phyloP scores from a whole-genome alignment of 441 rosid genomes.

The Eutrema salsugineum region DNA sequence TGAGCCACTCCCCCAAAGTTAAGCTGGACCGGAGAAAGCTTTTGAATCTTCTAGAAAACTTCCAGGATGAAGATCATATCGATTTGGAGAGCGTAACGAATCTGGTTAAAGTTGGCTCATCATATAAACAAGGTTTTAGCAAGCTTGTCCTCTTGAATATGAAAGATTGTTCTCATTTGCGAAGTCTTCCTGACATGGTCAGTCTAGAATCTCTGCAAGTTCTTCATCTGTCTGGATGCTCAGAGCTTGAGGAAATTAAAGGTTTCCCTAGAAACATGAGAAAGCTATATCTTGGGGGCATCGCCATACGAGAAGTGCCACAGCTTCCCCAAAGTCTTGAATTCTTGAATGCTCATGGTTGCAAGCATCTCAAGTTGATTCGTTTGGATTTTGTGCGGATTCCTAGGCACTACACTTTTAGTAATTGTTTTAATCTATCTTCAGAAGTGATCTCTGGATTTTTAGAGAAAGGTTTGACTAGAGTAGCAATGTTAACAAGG shows the following conservation, averaged over 20 bases:
- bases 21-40: not conserved
- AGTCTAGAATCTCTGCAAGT: conserved; percentile 12
- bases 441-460: not conserved
- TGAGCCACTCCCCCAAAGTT: not conserved
- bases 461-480: not conserved
- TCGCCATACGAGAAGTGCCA: conserved; percentile 8
- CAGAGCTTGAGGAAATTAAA: not conserved
- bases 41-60: not conserved
- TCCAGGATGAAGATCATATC: not conserved
- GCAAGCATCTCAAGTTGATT: not conserved
- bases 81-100: not conserved
- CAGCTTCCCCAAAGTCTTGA: conserved; percentile 1
- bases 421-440: conserved; percentile 1
- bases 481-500: not conserved
- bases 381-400: not conserved
- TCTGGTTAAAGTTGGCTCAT: not conserved
- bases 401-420: conserved; percentile 1
- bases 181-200: conserved; percentile 9
- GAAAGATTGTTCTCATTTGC: conserved; percentile 6
- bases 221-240: conserved; percentile 12
- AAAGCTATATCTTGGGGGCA: not conserved
- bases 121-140: not conserved
- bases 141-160: conserved; percentile 12
- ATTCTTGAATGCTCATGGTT: conserved; percentile 19
- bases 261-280: conserved; percentile 12